Evolutionary conservation across 371 early-diverging fungal species (phyloP).

Genomic region (Apophysomyces ossiformis): DNA sequence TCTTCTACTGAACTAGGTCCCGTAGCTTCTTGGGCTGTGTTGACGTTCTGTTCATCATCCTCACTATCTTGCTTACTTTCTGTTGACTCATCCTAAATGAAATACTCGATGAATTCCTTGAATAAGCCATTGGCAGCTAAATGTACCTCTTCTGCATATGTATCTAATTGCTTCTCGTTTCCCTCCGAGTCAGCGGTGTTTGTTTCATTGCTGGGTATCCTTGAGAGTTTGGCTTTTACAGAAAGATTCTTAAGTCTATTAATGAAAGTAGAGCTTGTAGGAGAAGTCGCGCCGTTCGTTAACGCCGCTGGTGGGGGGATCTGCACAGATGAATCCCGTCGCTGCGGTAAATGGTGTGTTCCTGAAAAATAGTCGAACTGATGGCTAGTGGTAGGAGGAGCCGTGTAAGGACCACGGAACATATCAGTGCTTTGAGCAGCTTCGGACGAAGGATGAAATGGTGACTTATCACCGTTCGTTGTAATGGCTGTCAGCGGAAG

Average conservation of each 20-base stretch:
- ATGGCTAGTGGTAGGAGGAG: constrained; percentile 40
- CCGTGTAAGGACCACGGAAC: constrained; percentile 46
- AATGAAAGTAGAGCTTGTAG: constrained; percentile 51
- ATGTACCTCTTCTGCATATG: constrained; percentile 6
- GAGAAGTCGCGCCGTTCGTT: constrained; percentile 44
- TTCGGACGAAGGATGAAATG: constrained; percentile 25
- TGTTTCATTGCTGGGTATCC: constrained; percentile 46
- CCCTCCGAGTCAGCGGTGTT: constrained; percentile 4
- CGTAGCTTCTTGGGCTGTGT: background rate
- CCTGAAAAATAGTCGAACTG: constrained; percentile 55
- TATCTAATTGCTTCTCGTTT: background rate
- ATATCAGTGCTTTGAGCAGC: constrained; percentile 15
- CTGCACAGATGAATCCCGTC: constrained; percentile 36
- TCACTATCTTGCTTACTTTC: background rate
- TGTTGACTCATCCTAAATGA: constrained; percentile 6
- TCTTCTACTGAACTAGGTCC: constrained; percentile 17
- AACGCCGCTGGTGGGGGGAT: constrained; percentile 47
- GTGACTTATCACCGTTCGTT: constrained; percentile 24
- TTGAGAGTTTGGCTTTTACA: constrained; percentile 54
- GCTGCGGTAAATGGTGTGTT: constrained; percentile 33
- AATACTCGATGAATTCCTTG: background rate
- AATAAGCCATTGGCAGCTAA: background rate
- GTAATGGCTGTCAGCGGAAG: constrained; percentile 36
- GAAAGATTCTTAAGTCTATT: constrained; percentile 56
- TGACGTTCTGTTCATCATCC: background rate